A percentile compares a stretch with the other conserved stretches of the same genome.
These are phyloP conservation scores for Arthromyces matolae DNA, from an alignment of 768 basidiomycete species.

Conservation along the genomic window DNA sequence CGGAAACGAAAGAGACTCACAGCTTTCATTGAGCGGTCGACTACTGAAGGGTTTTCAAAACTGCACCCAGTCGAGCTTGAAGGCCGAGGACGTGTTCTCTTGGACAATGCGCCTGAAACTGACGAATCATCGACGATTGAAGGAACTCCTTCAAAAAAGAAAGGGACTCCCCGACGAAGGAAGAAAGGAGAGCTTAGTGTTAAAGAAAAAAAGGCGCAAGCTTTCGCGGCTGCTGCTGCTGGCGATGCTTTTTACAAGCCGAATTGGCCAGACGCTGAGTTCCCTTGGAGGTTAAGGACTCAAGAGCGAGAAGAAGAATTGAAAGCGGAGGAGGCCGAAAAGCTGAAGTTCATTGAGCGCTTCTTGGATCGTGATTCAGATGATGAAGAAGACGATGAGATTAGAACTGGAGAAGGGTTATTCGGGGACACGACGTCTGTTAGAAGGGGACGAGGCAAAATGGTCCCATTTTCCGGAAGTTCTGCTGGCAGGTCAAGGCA, in stretches of 20 bases:
- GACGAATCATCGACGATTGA: constrained; percentile 24
- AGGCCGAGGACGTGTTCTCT: constrained; percentile 67
- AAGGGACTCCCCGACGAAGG: constrained; percentile 38
- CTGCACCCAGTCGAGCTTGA: constrained; percentile 64
- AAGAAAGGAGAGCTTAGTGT: constrained; percentile 42
- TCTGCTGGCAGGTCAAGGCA: constrained; percentile 28
- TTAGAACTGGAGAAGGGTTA: constrained; percentile 12
- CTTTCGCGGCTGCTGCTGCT: constrained; percentile 18
- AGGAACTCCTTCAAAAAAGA: constrained; percentile 38
- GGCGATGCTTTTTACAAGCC: constrained; percentile 45
- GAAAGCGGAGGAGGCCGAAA: constrained; percentile 55
- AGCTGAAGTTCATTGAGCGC: constrained; percentile 60
- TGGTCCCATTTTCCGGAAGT: constrained; percentile 49
- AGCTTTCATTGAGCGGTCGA: constrained; percentile 52
- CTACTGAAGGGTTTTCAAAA: constrained; percentile 30
- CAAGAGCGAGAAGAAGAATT: constrained; percentile 50
- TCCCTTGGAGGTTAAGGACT: constrained; percentile 71
- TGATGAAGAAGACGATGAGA: constrained; percentile 44
- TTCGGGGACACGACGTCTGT: constrained; percentile 10
- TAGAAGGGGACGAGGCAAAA: constrained; percentile 55
- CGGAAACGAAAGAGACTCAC: constrained; percentile 65
- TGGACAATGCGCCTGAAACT: constrained; percentile 50
- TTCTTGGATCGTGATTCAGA: constrained; percentile 76
- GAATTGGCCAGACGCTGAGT: constrained; percentile 76
- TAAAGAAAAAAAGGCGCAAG: constrained; percentile 30